These are phyloP conservation scores for Tetrahymena thermophila DNA, from an alignment of 73 alveolate genomes.

Conservation along the genomic window DNA sequence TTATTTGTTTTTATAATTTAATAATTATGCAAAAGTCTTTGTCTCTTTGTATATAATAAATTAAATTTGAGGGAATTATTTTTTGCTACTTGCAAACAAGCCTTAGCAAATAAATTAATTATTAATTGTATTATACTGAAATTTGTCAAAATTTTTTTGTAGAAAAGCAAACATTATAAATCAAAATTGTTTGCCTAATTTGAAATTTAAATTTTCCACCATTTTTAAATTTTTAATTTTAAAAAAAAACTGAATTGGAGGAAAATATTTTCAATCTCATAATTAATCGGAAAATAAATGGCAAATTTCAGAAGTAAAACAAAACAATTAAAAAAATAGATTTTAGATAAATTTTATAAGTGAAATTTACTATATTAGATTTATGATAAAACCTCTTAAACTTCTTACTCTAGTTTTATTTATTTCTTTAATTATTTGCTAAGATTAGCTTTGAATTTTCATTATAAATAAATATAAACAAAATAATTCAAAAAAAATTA, in stretches of 20 bases:
- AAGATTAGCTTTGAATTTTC: no score
- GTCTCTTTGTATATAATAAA: neutral
- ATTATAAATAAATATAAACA: neutral
- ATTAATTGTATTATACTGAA: neutral
- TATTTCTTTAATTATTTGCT: neutral
- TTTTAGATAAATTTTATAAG: neutral
- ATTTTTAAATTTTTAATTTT: neutral
- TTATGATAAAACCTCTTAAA: no score
- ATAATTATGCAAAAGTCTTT: no score
- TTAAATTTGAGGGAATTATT: neutral
- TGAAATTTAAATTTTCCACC: neutral
- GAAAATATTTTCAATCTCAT: neutral
- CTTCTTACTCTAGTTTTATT: no score
- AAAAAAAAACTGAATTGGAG: neutral
- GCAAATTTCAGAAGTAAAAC: no score
- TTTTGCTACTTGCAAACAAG: neutral
- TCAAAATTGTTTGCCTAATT: neutral
- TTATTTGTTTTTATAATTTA: neutral
- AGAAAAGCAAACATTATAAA: no score
- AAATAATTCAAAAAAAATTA: neutral
- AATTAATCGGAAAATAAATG: neutral
- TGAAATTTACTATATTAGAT: neutral
- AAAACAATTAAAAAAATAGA: no score
- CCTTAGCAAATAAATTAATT: neutral
- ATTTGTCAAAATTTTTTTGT: neutral